Percentiles rank a stretch among this genome's conserved stretches.
Conservation (phyloP, 345 rosid species). For the Rubroshorea leprosula region DNA sequence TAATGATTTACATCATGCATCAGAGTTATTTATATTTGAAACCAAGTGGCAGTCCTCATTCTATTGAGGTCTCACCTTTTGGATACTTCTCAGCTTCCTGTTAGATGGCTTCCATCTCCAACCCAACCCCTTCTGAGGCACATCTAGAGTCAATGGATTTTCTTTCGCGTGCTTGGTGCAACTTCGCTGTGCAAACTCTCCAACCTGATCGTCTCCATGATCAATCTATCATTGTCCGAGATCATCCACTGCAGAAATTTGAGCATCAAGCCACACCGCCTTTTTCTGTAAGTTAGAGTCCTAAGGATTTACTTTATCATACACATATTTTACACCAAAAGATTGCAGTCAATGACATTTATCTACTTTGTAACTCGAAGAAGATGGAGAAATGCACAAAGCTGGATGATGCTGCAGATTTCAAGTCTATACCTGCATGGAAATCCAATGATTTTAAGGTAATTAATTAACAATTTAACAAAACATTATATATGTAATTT, state of each 20-base stretch:
- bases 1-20: too few species aligned
- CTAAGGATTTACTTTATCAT: background rate
- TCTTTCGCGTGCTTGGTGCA: constrained; percentile 83
- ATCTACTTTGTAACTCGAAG: constrained; percentile 23
- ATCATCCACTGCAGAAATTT: constrained; percentile 36
- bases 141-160: constrained; percentile 89
- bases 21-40: too few species aligned
- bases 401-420: constrained; percentile 61
- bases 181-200: constrained; percentile 77
- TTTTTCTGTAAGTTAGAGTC: too few species aligned
- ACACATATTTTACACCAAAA: too few species aligned
- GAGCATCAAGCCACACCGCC: too few species aligned
- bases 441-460: constrained; percentile 88
- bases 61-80: too few species aligned
- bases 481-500: too few species aligned
- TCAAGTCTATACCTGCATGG: constrained; percentile 74
- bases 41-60: too few species aligned
- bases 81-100: too few species aligned
- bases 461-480: too few species aligned
- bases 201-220: constrained; percentile 49
- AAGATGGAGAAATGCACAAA: constrained; percentile 47
- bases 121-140: constrained; percentile 68
- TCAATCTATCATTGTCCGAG: constrained; percentile 41
- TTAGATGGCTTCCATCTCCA: constrained; percentile 37
- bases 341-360: background rate